Evolutionary conservation across 1,284 basidiomycete genomes (phyloP), one percentile per base, ranked within the genome.

Genomic region (Cryptococcus floricola): DNA sequence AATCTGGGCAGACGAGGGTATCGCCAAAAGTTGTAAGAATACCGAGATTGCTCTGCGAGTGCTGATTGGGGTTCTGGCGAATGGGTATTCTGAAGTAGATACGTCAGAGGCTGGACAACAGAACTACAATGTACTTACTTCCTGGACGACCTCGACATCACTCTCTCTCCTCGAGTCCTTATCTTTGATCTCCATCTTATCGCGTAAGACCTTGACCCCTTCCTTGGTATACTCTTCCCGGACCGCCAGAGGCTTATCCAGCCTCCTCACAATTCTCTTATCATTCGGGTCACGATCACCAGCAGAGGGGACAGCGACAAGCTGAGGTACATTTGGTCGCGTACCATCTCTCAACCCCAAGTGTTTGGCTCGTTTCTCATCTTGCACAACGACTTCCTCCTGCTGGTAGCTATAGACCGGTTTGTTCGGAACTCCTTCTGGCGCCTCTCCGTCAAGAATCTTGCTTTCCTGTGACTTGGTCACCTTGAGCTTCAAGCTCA

Each of bases 321-420:
- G 59, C 54, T 70, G 68, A 4, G 73, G 69, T 12, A 67, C 31
- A 12, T 55, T 64, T 37, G 57, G 46, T 46, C 50, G 47, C 25
- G 45, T 52, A 31, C 53, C 52, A 37, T 60, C 58, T 37, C 55
- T 51, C 31, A 57, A 48, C 8, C 47, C 51, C 19, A 48, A 50
- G 31, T 88, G 73, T 19, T 60, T 62, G n/a, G 81, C 82, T 68
- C 87, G 85, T 78, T 87, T 89, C 79, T 93, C 91, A 56, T 82
- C 83, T 42, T 86, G 79, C 48, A 89, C 82, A 5, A 62, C 66
- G 27, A 87, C 80, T 12, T 78, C 77, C 19, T 72, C 76, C 18
- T 83, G 87, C 56, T 86, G 82, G 54, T 87, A 82, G 39, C 71
- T 76, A 52, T 59, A 85, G 79, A 51, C 41, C 14, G 48, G 31